These are phyloP conservation scores for Chrysoporthe puriensis DNA, from an alignment of 2,329 filamentous ascomycete genomes.

Conservation along the genomic window DNA sequence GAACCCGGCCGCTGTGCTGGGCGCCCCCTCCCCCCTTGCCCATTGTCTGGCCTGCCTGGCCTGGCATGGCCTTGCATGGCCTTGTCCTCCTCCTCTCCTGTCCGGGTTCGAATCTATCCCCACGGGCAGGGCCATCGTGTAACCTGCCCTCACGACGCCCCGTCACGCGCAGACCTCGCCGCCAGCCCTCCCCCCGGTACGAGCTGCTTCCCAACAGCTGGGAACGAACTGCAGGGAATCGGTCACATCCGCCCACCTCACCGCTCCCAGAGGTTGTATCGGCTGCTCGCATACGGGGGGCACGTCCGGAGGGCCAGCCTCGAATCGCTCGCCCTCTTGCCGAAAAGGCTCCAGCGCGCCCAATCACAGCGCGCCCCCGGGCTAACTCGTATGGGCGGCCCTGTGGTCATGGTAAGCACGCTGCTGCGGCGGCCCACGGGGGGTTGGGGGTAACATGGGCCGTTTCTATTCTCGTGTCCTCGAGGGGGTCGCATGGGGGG, in stretches of 20 bases:
- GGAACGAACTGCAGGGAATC: not conserved
- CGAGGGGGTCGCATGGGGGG: not conserved
- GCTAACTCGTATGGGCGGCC: not conserved
- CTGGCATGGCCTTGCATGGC: not conserved
- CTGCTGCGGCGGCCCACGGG: no score
- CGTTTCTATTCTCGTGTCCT: not conserved
- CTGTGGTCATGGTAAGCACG: not conserved
- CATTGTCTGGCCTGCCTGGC: not conserved
- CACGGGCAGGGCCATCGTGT: not conserved
- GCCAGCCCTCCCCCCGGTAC: not conserved
- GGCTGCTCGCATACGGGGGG: slow-evolving; percentile 6
- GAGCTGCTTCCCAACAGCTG: not conserved
- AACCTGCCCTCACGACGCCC: not conserved
- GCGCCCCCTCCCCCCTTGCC: not conserved
- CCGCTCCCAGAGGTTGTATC: slow-evolving; percentile 1
- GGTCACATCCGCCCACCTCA: not conserved
- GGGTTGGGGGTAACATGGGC: no score
- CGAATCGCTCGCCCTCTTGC: not conserved
- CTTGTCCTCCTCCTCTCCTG: no score
- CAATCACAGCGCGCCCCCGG: not conserved
- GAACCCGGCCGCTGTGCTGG: not conserved
- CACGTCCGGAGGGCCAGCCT: not conserved
- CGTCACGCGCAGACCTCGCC: slow-evolving; percentile 2
- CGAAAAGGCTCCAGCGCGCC: not conserved
- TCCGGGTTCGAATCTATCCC: no score